Evolutionary conservation across 1,284 basidiomycete species (phyloP).

Genomic region (Cystobasidium sp.): DNA sequence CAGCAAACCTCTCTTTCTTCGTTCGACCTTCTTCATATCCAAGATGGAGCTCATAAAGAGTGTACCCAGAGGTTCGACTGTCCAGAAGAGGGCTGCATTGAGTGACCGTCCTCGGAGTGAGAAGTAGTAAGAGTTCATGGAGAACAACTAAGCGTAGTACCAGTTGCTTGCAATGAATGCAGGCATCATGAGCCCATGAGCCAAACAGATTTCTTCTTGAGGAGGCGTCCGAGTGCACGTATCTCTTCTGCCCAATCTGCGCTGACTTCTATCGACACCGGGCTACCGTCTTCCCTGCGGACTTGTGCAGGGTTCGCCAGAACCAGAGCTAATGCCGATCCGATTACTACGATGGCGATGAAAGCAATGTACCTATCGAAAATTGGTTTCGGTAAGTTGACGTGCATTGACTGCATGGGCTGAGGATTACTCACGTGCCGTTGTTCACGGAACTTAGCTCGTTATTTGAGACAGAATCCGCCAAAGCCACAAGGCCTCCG

Average conservation of each 20-base stretch:
- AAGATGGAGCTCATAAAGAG: slow-evolving; percentile 1
- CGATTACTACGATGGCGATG: slow-evolving; percentile 1
- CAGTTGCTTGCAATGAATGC: slow-evolving; percentile 11
- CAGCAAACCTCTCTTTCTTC: neutral
- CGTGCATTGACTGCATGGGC: neutral
- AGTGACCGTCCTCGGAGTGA: slow-evolving; percentile 3
- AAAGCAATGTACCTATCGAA: slow-evolving; percentile 8
- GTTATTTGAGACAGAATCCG: neutral
- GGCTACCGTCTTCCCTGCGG: neutral
- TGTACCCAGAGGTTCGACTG: neutral
- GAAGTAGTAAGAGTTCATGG: slow-evolving; percentile 13
- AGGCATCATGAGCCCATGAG: slow-evolving; percentile 7
- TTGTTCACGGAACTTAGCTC: neutral
- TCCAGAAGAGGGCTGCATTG: slow-evolving; percentile 17
- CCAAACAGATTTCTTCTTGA: neutral
- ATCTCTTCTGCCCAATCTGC: neutral
- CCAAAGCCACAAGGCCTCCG: slow-evolving; percentile 3
- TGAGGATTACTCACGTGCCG: slow-evolving; percentile 6
- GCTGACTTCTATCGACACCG: neutral
- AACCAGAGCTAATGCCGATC: neutral
- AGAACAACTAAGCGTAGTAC: slow-evolving; percentile 8
- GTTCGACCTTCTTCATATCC: neutral
- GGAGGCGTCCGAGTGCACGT: neutral
- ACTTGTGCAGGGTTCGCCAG: neutral
- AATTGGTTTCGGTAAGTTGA: neutral